Base-by-base conservation (phyloP, 352 stramenopile genomes). In the Globisporangium barbulae region DNA sequence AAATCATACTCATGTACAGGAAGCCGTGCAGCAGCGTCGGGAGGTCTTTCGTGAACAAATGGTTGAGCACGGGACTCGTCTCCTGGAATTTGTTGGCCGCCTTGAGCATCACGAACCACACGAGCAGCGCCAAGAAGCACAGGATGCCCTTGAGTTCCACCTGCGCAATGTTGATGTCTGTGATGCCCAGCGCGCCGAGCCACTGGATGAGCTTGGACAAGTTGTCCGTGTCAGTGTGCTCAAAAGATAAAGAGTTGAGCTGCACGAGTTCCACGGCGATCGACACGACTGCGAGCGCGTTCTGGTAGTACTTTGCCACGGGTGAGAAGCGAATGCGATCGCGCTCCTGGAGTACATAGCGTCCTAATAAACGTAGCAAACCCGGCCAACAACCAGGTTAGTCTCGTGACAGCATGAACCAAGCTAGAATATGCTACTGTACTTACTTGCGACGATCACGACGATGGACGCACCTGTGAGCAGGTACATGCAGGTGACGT, bases 61-160 rank as follows among this genome's bases (percentile, higher is more conserved):
- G 73, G 66, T 89, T 82, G 13, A 89, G 61, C 25, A 78, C 50
- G 5, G 68, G 68, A 41, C 72, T 86, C 33, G 66, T 84, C 35
- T 89, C 78, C 54, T 81, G 80, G 63, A 89, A 89, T 50, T 84
- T 84, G 74, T 89, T 89, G 17, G 77, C 74, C n/a, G 77, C 82
- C 65, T 89, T 89, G 60, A 89, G 61, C 55, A 85, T 58, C 21
- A 88, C n/a, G 44, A 84, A 73, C 72, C 75, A 89, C 8, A 68
- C 30, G 9, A 71, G 2, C 15, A 89, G 58, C 39, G 69, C 50
- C 2, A 69, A 4, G 0, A 69, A 59, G 44, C 63, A 75, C n/a
- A 77, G n/a, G 17, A 67, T 33, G 10, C 67, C 73, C 62, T 83
- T 83, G 41, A 81, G 57, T 35, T 78, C 65, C 15, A 83, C 56